Conservation (phyloP, 169 alveolate species). For the Theileria sp. region DNA sequence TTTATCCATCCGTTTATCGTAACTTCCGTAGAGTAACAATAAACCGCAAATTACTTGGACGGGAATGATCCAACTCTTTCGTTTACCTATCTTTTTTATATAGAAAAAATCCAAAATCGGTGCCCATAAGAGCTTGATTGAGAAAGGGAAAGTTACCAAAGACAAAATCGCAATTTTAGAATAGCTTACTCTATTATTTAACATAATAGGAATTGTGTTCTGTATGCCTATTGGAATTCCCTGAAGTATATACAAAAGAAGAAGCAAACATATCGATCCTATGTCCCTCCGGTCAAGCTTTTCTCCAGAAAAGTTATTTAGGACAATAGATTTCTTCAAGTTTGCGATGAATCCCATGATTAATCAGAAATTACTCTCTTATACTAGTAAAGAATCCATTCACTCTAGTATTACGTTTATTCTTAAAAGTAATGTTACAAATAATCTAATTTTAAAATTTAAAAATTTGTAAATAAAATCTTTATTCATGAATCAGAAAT, state of each 20-base stretch:
- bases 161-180: slow-evolving; percentile 75
- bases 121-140: slow-evolving; percentile 90
- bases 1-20: slow-evolving; percentile 39
- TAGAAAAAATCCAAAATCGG: slow-evolving; percentile 89
- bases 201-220: slow-evolving; percentile 77
- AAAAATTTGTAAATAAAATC: neutral
- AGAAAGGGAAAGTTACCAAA: slow-evolving; percentile 72
- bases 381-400: neutral
- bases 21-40: slow-evolving; percentile 61
- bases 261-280: slow-evolving; percentile 12
- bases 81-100: slow-evolving; percentile 80
- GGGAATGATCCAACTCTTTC: slow-evolving; percentile 92
- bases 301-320: slow-evolving; percentile 42
- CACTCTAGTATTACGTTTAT: neutral
- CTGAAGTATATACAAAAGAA: slow-evolving; percentile 46
- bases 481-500: neutral
- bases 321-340: neutral
- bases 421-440: neutral
- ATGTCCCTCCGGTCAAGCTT: slow-evolving; percentile 31
- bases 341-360: slow-evolving; percentile 4
- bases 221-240: slow-evolving; percentile 86
- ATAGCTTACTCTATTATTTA: slow-evolving; percentile 79
- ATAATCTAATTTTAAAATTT: no score
- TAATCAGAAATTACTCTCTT: neutral
- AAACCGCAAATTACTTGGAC: slow-evolving; percentile 68